Evolutionary conservation across 1,284 basidiomycete genomes (phyloP).

Genomic region (Boletellus sp.): DNA sequence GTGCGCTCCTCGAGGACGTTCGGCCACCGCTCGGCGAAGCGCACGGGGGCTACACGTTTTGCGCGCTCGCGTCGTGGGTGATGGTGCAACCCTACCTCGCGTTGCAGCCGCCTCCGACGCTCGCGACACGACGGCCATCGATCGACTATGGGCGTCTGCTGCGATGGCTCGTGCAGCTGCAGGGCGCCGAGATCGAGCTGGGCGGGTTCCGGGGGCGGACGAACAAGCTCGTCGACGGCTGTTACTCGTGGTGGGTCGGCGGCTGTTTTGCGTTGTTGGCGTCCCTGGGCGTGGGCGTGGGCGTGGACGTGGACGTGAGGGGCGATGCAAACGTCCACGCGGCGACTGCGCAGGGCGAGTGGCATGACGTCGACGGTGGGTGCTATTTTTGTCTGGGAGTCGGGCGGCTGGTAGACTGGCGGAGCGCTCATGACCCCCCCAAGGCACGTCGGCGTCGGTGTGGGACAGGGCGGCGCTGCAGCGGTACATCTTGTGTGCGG

Average conservation of each 20-base stretch:
- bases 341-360: constrained; percentile 35
- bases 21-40: constrained; percentile 84
- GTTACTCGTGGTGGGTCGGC: constrained; percentile 98
- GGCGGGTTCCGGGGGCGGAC: constrained; percentile 93
- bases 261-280: constrained; percentile 84
- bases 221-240: constrained; percentile 98
- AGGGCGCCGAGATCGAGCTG: constrained; percentile 79
- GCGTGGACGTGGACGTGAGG: no score
- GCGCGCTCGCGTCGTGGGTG: constrained; percentile 83
- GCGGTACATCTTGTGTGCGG: constrained; percentile 84
- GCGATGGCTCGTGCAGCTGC: constrained; percentile 86
- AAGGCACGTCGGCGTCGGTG: constrained; percentile 26
- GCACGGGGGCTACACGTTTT: constrained; percentile 97
- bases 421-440: no score
- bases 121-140: not conserved
- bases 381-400: not conserved
- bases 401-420: no score
- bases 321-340: no score
- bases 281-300: constrained; percentile 50
- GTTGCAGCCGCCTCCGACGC: not conserved
- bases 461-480: constrained; percentile 73
- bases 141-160: constrained; percentile 66
- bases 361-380: constrained; percentile 68
- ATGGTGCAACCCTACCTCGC: constrained; percentile 62
- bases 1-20: constrained; percentile 36